Conservation (phyloP, 371 early-diverging fungal species). For the Rhizopus microsporus region DNA sequence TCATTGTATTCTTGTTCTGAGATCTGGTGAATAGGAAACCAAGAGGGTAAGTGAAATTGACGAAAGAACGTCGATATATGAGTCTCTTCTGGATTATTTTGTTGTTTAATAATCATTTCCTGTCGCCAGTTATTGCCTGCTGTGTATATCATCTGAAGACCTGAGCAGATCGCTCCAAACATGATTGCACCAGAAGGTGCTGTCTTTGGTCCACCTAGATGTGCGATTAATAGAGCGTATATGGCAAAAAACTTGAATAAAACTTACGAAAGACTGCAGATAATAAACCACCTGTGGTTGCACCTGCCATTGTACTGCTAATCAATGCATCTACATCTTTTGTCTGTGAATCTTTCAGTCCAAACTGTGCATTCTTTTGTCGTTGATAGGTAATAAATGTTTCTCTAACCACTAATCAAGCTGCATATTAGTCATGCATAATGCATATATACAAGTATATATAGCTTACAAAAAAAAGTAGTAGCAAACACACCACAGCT, state of each 20-base stretch:
- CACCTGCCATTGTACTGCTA: constrained; percentile 62
- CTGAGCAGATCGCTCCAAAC: constrained; percentile 48
- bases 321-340: constrained; percentile 55
- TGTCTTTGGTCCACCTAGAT: constrained; percentile 52
- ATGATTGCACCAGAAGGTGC: constrained; percentile 54
- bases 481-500: constrained; percentile 49
- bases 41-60: constrained; percentile 42
- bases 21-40: constrained; percentile 49
- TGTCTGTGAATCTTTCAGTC: constrained; percentile 60
- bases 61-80: constrained; percentile 28
- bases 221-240: neutral
- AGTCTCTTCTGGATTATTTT: constrained; percentile 4
- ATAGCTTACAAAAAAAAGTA: constrained; percentile 47
- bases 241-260: neutral
- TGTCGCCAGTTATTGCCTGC: constrained; percentile 48
- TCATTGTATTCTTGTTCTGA: constrained; percentile 49
- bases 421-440: neutral
- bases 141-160: constrained; percentile 27
- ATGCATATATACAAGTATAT: neutral
- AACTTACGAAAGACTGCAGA: constrained; percentile 52
- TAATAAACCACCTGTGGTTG: constrained; percentile 57
- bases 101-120: constrained; percentile 16
- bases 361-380: constrained; percentile 56
- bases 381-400: constrained; percentile 57
- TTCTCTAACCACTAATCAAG: constrained; percentile 43